Evolutionary conservation across 495 filamentous ascomycete species (phyloP).

Genomic region (Neurospora sp.): DNA sequence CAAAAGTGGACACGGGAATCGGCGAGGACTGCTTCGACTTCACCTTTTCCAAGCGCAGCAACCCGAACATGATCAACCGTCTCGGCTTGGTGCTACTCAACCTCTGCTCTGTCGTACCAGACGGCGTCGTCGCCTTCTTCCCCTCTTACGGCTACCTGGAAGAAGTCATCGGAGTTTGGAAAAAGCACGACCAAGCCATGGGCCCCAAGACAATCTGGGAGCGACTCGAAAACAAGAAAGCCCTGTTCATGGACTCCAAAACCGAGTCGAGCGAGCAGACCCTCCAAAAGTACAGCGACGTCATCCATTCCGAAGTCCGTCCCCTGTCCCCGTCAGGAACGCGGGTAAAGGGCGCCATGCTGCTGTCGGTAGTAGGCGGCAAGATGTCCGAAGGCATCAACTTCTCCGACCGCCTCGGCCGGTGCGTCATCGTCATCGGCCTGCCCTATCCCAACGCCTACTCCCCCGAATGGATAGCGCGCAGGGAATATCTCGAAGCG

Average conservation of each 20-base stretch:
- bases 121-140: constrained; percentile 94
- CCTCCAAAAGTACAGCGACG: constrained; percentile 58
- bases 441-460: constrained; percentile 88
- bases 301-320: constrained; percentile 40
- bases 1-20: neutral
- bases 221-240: constrained; percentile 49
- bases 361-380: constrained; percentile 92
- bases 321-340: constrained; percentile 1
- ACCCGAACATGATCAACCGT: constrained; percentile 52
- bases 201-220: constrained; percentile 36
- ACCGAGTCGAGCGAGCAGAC: constrained; percentile 51
- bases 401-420: constrained; percentile 84
- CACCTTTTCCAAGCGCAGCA: constrained; percentile 67
- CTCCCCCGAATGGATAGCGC: constrained; percentile 85
- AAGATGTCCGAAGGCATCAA: constrained; percentile 97
- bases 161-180: constrained; percentile 61
- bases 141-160: constrained; percentile 87
- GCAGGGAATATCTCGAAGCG: constrained; percentile 75
- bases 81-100: constrained; percentile 65
- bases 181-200: constrained; percentile 19
- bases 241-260: constrained; percentile 57
- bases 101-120: constrained; percentile 63
- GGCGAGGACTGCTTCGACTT: constrained; percentile 61
- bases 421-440: constrained; percentile 81
- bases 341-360: constrained; percentile 49